A percentile compares a stretch with the other conserved stretches of the same genome.
phyloP scores from a whole-genome alignment of 2,329 filamentous ascomycete species.

The Trichoderma oligosporum region DNA sequence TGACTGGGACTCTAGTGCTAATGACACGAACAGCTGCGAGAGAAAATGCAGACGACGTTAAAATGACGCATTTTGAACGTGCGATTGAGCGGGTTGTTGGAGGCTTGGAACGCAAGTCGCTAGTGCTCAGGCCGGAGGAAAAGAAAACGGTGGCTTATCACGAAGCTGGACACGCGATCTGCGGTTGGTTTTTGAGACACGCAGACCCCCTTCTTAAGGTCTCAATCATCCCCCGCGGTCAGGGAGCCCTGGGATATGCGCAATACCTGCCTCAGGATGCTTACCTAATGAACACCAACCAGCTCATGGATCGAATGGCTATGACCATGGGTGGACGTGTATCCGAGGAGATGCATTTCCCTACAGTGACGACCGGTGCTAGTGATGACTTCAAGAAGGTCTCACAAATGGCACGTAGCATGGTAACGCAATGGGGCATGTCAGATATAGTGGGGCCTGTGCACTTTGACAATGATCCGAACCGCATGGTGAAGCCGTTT shows the following conservation, averaged over 20 bases:
- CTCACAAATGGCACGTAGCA: conserved; percentile 88
- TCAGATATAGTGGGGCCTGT: conserved; percentile 88
- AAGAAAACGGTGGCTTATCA: conserved; percentile 97
- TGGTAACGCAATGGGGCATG: conserved; percentile 99
- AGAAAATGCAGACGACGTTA: conserved; percentile 72
- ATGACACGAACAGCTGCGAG: conserved; percentile 64
- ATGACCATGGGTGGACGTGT: conserved; percentile 97
- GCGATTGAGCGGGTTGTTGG: conserved; percentile 97
- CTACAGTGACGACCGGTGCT: conserved; percentile 90
- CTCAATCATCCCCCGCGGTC: conserved; percentile 94
- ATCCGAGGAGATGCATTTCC: conserved; percentile 93
- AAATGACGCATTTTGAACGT: conserved; percentile 90
- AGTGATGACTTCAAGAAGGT: conserved; percentile 99
- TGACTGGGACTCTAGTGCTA: conserved; percentile 13
- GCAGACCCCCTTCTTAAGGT: conserved; percentile 98
- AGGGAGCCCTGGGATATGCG: conserved; percentile 90
- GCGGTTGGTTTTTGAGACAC: conserved; percentile 94
- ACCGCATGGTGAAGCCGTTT: conserved; percentile 89
- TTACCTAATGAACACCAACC: conserved; percentile 91
- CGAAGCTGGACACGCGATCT: conserved; percentile 96
- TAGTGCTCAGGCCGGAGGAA: conserved; percentile 88
- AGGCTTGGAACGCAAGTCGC: conserved; percentile 93
- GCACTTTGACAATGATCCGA: conserved; percentile 80
- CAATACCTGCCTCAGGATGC: conserved; percentile 95
- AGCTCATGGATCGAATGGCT: conserved; percentile 98